Conservation (phyloP, 73 alveolate genomes). For the Paramecium pentaurelia region DNA sequence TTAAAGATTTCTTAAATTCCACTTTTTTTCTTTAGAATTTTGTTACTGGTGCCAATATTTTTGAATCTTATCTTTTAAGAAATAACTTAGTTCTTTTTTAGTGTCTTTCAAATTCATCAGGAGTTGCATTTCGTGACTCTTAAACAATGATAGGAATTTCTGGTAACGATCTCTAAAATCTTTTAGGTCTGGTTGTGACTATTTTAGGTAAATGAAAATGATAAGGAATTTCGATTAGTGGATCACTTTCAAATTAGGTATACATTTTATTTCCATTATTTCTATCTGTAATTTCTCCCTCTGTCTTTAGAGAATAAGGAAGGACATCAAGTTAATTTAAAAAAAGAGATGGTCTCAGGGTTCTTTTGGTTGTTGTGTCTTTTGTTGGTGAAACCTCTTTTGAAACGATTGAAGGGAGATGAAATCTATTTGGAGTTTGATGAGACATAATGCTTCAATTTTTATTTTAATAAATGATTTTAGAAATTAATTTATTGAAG, state of each 20-base stretch:
- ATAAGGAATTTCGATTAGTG: neutral
- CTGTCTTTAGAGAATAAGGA: neutral
- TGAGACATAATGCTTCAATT: neutral
- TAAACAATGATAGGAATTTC: neutral
- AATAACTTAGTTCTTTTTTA: neutral
- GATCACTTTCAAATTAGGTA: neutral
- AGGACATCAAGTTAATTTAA: neutral
- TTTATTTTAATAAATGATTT: neutral
- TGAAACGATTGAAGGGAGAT: neutral
- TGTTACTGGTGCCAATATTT: neutral
- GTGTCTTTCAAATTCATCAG: neutral
- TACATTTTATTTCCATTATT: neutral
- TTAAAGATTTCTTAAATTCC: neutral
- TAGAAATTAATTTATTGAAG: neutral
- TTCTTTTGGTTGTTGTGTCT: neutral
- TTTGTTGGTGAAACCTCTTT: neutral
- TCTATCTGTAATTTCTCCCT: neutral
- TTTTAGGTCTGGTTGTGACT: neutral
- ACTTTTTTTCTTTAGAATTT: neutral
- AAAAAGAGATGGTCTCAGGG: neutral
- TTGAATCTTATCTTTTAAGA: neutral
- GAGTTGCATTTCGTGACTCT: neutral
- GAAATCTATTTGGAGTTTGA: neutral
- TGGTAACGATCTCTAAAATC: neutral
- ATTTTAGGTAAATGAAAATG: neutral